phyloP scores from a whole-genome alignment of 495 filamentous ascomycete species.

The Penicillium canescens region DNA sequence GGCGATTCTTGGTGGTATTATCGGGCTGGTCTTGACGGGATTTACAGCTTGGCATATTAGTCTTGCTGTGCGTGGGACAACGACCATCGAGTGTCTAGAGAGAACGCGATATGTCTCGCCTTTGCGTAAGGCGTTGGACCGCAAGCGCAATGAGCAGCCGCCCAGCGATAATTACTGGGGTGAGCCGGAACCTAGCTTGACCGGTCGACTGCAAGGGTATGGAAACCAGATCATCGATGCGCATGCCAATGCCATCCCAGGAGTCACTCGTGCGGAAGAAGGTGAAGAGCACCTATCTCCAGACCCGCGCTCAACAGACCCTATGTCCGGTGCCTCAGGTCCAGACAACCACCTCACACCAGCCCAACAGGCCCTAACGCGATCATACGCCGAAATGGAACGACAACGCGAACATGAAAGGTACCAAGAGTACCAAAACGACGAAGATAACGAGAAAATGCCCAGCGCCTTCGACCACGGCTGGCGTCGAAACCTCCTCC shows the following conservation, averaged over 20 bases:
- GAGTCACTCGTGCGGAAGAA: slow-evolving; percentile 76
- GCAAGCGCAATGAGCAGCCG: slow-evolving; percentile 52
- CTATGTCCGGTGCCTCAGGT: background rate
- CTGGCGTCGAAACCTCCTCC: slow-evolving; percentile 70
- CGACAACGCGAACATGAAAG: slow-evolving; percentile 67
- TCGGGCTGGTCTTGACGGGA: slow-evolving; percentile 81
- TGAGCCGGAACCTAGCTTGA: slow-evolving; percentile 62
- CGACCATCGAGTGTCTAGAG: slow-evolving; percentile 94
- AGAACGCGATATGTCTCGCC: slow-evolving; percentile 90
- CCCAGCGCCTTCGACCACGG: slow-evolving; percentile 94
- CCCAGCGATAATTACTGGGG: slow-evolving; percentile 14
- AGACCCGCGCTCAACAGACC: slow-evolving; percentile 25
- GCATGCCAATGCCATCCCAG: slow-evolving; percentile 80
- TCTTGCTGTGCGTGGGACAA: slow-evolving; percentile 74
- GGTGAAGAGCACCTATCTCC: slow-evolving; percentile 59
- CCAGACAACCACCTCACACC: slow-evolving; percentile 24
- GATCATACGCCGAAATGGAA: slow-evolving; percentile 72
- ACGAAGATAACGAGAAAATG: slow-evolving; percentile 79
- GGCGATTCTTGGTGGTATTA: slow-evolving; percentile 83
- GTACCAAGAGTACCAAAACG: slow-evolving; percentile 86
- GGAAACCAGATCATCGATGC: slow-evolving; percentile 76
- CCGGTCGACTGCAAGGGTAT: slow-evolving; percentile 60
- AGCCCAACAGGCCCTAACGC: slow-evolving; percentile 50
- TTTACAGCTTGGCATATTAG: slow-evolving; percentile 94
- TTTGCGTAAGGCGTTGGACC: slow-evolving; percentile 66